Percentiles rank a stretch among this genome's conserved stretches.
Conservation (phyloP, 75 land plant species). For the Ceratopteris richardii region DNA sequence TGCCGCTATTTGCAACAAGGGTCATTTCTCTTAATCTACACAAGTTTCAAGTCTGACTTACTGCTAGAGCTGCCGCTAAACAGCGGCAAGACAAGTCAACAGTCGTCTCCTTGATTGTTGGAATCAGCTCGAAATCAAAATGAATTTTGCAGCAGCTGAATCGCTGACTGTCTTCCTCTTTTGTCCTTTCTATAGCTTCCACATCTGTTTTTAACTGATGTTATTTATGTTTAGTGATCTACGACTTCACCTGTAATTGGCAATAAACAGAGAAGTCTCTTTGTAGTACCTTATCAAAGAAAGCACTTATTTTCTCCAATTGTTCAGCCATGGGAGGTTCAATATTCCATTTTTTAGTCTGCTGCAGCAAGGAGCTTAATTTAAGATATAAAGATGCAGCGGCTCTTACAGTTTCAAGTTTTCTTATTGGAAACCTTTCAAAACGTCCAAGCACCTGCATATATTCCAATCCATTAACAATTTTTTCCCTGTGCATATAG, state of each 20-base stretch:
- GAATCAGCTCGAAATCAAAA: constrained; percentile 38
- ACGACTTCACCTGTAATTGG: not conserved
- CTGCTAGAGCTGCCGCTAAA: constrained; percentile 53
- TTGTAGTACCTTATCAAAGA: constrained; percentile 43
- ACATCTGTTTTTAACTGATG: constrained; percentile 43
- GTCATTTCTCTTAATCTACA: not conserved
- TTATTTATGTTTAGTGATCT: not conserved
- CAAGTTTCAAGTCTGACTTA: constrained; percentile 5
- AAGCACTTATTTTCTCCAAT: constrained; percentile 36
- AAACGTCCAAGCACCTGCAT: constrained; percentile 53
- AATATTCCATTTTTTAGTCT: constrained; percentile 33
- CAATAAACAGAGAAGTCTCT: not conserved
- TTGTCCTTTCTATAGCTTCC: constrained; percentile 48
- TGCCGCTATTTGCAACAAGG: not conserved
- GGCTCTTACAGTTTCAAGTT: constrained; percentile 42
- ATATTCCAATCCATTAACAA: no score
- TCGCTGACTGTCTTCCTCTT: constrained; percentile 55
- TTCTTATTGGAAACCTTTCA: constrained; percentile 65
- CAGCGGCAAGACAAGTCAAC: constrained; percentile 56
- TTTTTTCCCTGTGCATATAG: no score
- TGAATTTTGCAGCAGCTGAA: constrained; percentile 40
- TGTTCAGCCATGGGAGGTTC: constrained; percentile 37
- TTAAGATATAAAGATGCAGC: constrained; percentile 48
- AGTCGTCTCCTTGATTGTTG: constrained; percentile 47
- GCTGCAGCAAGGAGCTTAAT: constrained; percentile 20